Evolutionary conservation across 352 stramenopile genomes (phyloP), one percentile per base, ranked within the genome.

Genomic region (Globisporangium iwayamae): DNA sequence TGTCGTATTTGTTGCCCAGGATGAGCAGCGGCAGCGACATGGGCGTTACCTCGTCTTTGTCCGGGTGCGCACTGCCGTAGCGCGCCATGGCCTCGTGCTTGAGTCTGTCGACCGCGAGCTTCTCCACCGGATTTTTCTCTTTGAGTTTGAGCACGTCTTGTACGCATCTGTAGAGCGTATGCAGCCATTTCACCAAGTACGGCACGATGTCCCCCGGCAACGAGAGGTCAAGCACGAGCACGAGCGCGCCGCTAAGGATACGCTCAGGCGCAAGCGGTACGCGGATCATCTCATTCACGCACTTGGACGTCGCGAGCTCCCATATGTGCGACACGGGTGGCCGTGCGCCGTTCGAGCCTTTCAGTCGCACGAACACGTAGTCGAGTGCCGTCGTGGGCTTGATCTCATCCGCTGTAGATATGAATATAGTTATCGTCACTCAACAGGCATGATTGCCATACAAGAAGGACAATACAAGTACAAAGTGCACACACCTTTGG

Each of bases 311-410:
- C 11, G 89, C 91, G 36, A 98, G 83, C 71, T 98, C 92, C 92
- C 91, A 97, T 66, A 98, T 95, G 63, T 98, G 88, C 20, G 91
- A 90, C 2, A 98, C 85, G 5, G 68, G 60, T 6, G 71, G 48
- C 6, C 69, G 61, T 34, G 66, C 67, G 28, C 67, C 63, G 43
- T 62, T 70, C 4, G 65, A 69, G 56, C 60, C 66, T 66, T 91
- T 94, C 25, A 90, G 71, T 3, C 89, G 85, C 54, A 91, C 89
- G 50, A 93, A 97, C 5, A 91, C 70, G 61, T 97, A 98, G 67
- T 97, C 89, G n/a, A 97, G 74, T 3, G 90, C 91, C 5, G 93
- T 93, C 4, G 90, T 97, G 36, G 90, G 89, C 66, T 97, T 98
- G 60, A 92, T 92, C 62, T 94, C 77, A 22, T 96, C 87, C 14